Evolutionary conservation across 306 rosid genomes (phyloP).

Genomic region (Cicer chorassanicum): DNA sequence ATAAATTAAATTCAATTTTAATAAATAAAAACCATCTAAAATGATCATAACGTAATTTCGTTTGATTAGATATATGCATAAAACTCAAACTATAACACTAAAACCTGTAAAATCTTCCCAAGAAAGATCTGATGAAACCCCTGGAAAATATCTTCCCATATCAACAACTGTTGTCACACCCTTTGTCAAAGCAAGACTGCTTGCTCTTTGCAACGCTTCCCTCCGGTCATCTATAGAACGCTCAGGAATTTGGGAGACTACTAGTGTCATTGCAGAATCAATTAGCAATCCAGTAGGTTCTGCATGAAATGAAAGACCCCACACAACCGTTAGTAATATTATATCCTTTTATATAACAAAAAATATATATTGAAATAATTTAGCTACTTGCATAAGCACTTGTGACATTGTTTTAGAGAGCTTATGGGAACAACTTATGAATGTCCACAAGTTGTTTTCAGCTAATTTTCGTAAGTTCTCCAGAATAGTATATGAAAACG

Average conservation of each 20-base stretch:
- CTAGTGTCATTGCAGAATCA: conserved; percentile 69
- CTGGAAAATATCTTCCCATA: conserved; percentile 81
- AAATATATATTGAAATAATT: not conserved
- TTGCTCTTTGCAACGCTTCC: conserved; percentile 79
- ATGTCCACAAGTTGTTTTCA: too few species aligned
- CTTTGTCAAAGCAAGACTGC: conserved; percentile 63
- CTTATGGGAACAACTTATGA: too few species aligned
- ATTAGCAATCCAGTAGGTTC: conserved; percentile 81
- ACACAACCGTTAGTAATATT: conserved; percentile 26
- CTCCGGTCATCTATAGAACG: conserved; percentile 70
- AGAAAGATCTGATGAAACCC: conserved; percentile 57
- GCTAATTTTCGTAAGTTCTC: too few species aligned
- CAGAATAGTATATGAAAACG: too few species aligned
- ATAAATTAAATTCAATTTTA: too few species aligned
- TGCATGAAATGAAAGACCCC: conserved; percentile 46
- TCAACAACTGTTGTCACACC: conserved; percentile 95
- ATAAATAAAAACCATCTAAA: not conserved
- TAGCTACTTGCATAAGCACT: not conserved
- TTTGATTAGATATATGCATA: conserved; percentile 21
- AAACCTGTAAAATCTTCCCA: conserved; percentile 95
- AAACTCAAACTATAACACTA: conserved; percentile 14
- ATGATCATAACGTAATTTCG: conserved; percentile 4
- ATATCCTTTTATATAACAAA: not conserved
- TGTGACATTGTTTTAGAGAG: too few species aligned
- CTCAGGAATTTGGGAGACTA: conserved; percentile 65